Percentiles rank a stretch among this genome's conserved stretches.
These are phyloP conservation scores for Erodium maritimum DNA, from an alignment of 345 rosid species.

Conservation along the genomic window DNA sequence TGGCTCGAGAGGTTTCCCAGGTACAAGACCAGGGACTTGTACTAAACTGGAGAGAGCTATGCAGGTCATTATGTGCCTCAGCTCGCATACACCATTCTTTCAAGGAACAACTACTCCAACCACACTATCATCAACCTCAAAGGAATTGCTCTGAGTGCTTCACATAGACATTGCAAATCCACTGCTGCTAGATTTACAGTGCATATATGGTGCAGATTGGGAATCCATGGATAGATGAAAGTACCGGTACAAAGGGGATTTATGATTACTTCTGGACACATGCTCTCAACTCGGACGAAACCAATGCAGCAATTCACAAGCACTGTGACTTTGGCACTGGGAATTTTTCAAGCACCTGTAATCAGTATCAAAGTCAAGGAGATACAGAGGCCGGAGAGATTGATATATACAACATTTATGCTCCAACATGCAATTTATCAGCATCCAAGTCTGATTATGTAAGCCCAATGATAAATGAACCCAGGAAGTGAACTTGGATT, in stretches of 20 bases:
- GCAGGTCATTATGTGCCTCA: slow-evolving; percentile 47
- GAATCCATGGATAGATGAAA: slow-evolving; percentile 35
- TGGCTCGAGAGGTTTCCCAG: slow-evolving; percentile 36
- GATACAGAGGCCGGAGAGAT: slow-evolving; percentile 10
- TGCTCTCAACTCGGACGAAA: slow-evolving; percentile 39
- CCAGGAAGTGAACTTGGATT: too few relatives aligned
- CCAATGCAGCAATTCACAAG: slow-evolving; percentile 19
- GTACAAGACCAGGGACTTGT: slow-evolving; percentile 25
- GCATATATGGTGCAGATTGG: slow-evolving; percentile 32
- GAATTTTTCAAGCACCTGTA: slow-evolving; percentile 14
- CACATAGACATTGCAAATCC: background rate
- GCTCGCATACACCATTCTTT: slow-evolving; percentile 26
- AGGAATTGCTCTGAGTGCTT: slow-evolving; percentile 39
- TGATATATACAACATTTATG: slow-evolving; percentile 31
- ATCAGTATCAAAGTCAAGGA: background rate
- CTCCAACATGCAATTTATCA: slow-evolving; percentile 23
- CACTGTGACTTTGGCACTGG: slow-evolving; percentile 22
- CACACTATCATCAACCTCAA: slow-evolving; percentile 28
- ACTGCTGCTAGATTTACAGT: background rate
- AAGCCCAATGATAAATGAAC: too few relatives aligned
- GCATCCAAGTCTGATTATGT: slow-evolving; percentile 2
- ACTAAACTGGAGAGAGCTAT: slow-evolving; percentile 33
- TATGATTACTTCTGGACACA: slow-evolving; percentile 39
- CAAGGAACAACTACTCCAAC: slow-evolving; percentile 16
- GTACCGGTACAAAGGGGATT: slow-evolving; percentile 10